Evolutionary conservation across 768 basidiomycete genomes (phyloP).

Genomic region (Tulasnella sp.): DNA sequence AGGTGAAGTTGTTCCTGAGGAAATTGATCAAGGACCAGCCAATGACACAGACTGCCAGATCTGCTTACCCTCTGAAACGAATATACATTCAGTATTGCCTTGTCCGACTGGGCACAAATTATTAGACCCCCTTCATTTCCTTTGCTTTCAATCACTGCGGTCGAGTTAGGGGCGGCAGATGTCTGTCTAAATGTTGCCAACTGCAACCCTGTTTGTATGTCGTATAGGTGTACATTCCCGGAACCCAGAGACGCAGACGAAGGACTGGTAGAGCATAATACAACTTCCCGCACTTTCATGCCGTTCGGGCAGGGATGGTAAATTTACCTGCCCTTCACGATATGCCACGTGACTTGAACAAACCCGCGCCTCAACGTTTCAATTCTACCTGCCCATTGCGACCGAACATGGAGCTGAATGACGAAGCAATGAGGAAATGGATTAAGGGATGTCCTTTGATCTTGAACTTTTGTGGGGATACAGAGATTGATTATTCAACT

Average conservation of each 20-base stretch:
- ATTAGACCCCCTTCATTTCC: conserved; percentile 73
- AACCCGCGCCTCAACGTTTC: too few species aligned
- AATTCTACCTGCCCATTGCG: background rate
- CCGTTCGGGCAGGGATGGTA: too few species aligned
- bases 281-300: conserved; percentile 45
- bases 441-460: background rate
- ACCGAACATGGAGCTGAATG: background rate
- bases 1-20: conserved; percentile 78
- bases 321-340: too few species aligned
- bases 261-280: conserved; percentile 51
- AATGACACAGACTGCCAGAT: too few species aligned
- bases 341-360: too few species aligned
- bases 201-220: conserved; percentile 60
- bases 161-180: conserved; percentile 48
- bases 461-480: too few species aligned
- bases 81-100: conserved; percentile 80
- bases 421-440: background rate
- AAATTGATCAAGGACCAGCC: background rate
- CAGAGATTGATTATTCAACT: background rate
- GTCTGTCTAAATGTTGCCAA: conserved; percentile 87
- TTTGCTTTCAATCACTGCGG: conserved; percentile 52
- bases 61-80: conserved; percentile 73
- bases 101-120: conserved; percentile 75
- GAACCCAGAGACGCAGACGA: conserved; percentile 35
- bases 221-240: conserved; percentile 64